Base-by-base conservation (phyloP, 352 stramenopile species). In the Globisporangium abappressorium region DNA sequence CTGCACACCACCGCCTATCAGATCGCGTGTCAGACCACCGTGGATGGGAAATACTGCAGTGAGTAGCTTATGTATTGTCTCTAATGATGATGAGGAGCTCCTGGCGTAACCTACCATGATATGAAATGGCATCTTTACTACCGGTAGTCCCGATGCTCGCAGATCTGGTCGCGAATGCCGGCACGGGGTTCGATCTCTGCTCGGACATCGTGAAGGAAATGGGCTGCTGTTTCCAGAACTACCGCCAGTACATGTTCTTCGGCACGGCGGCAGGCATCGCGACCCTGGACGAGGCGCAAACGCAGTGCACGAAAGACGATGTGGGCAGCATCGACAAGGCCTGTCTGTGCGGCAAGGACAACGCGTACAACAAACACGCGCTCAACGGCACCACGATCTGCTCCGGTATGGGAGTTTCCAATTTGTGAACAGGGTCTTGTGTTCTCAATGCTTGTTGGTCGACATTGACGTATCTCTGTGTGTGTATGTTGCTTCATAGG, bases 141-240 rank as follows among this genome's bases (percentile, higher is more conserved):
- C 3, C 4, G 14, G 4, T 47, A 93, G 87, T 93, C 53, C 72
- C 83, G 3, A 72, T 92, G 76, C 58, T 93, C 1, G 82, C 73
- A 0, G 69, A 76, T 4, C 70, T 90, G 6, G 71, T 93, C 1
- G 49, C 73, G 20, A 75, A 87, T 14, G 84, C 84, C 2, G 83
- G 81, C 4, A 79, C 68, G 0, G 72, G 62, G 9, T 92, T 78
- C 74, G 74, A 89, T n/a, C 63, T 93, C 36, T 94, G 83, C 65
- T 62, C 70, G 12, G 85, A 93, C 49, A 91, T 94, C 30, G 82
- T 91, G 11, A 75, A 81, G n/a, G 65, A 85, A 38, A 68, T 94
- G 59, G 87, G 83, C 49, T 94, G 84, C 66, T 94, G 84, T 62
- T 94, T 93, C 66, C 84, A 94, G 71, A 94, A 83, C 59, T 94